These are phyloP conservation scores for Xanthoconium stramineum DNA, from an alignment of 768 basidiomycete genomes.

Conservation along the genomic window DNA sequence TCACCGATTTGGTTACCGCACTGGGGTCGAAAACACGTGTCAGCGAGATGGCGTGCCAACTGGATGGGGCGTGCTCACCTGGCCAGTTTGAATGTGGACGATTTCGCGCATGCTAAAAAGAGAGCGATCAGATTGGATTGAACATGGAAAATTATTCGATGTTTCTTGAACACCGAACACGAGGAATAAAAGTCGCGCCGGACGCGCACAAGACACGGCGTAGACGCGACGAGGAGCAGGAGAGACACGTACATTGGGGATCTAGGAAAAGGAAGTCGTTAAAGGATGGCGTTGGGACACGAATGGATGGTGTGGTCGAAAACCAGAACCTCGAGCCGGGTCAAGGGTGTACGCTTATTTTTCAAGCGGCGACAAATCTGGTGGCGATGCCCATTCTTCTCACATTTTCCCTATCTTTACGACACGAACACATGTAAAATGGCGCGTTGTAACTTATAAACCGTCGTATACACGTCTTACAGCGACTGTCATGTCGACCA, in stretches of 20 bases:
- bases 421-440: conserved; percentile 1
- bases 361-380: conserved; percentile 32
- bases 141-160: conserved; percentile 16
- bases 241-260: conserved; percentile 31
- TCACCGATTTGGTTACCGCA: conserved; percentile 99
- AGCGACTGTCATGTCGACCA: background rate
- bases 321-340: conserved; percentile 32
- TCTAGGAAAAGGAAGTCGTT: conserved; percentile 21
- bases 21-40: conserved; percentile 40
- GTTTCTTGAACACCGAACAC: conserved; percentile 18
- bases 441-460: background rate
- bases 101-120: conserved; percentile 92
- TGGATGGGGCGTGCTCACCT: conserved; percentile 50
- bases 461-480: background rate
- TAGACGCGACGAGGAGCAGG: conserved; percentile 13
- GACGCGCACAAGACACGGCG: conserved; percentile 27
- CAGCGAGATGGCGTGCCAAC: conserved; percentile 16
- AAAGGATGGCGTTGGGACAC: conserved; percentile 35
- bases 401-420: conserved; percentile 10
- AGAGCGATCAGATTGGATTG: conserved; percentile 24
- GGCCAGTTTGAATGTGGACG: conserved; percentile 98
- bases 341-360: conserved; percentile 38
- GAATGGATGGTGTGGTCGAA: conserved; percentile 34
- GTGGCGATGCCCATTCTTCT: conserved; percentile 27
- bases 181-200: conserved; percentile 19